phyloP scores from a whole-genome alignment of 2,329 filamentous ascomycete genomes.

The Leptographium wingfieldii region DNA sequence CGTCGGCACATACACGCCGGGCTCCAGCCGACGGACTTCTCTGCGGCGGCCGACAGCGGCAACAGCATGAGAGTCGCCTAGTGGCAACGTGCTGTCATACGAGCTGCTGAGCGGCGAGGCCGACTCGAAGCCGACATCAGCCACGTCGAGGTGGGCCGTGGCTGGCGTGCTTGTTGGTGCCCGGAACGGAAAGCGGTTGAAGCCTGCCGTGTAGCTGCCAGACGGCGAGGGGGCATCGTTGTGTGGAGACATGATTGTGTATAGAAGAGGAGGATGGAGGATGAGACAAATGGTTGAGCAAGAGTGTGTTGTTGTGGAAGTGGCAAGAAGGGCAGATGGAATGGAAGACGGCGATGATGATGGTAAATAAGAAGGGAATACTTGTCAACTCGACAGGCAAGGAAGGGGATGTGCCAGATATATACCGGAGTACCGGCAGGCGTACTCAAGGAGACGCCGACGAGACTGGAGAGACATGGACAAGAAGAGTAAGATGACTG shows the following conservation, averaged over 20 bases:
- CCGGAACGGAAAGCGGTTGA: constrained; percentile 24
- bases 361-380: not conserved
- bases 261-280: too few relatives aligned
- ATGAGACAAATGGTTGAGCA: not conserved
- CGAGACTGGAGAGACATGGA: not conserved
- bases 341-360: not conserved
- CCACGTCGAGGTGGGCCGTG: not conserved
- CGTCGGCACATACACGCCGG: constrained; percentile 59
- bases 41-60: too few relatives aligned
- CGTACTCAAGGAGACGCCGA: not conserved
- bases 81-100: constrained; percentile 24
- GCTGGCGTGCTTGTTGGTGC: not conserved
- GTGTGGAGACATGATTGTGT: constrained; percentile 29
- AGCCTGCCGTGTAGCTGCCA: constrained; percentile 29
- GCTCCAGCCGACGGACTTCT: constrained; percentile 22
- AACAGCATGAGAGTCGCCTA: not conserved
- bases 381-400: not conserved
- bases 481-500: not conserved
- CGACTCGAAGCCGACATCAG: constrained; percentile 15
- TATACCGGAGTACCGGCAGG: not conserved
- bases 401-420: not conserved
- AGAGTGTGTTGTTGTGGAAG: not conserved
- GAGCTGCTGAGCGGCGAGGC: constrained; percentile 28
- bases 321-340: not conserved
- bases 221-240: constrained; percentile 34